phyloP scores from a whole-genome alignment of 306 rosid species.

The Rubus idaeus region DNA sequence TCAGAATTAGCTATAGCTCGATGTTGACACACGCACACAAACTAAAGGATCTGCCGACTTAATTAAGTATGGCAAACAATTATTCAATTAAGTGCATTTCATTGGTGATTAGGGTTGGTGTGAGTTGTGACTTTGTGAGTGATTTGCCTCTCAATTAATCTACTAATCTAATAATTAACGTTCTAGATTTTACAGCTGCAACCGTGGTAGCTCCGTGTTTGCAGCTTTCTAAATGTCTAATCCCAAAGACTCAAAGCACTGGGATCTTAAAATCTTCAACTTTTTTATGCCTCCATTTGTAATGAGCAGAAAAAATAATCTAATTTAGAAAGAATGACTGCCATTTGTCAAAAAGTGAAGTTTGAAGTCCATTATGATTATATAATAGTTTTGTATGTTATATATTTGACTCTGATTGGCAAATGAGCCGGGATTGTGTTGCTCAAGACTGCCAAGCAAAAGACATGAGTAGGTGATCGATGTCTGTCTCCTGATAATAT shows the following conservation, averaged over 20 bases:
- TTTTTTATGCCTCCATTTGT: conserved; percentile 1
- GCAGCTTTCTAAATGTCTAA: background rate
- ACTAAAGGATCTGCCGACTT: background rate
- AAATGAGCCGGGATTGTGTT: background rate
- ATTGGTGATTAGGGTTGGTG: background rate
- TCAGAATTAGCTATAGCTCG: background rate
- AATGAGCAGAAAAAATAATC: background rate
- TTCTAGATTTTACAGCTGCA: background rate
- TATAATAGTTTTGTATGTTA: background rate
- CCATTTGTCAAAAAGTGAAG: conserved; percentile 10
- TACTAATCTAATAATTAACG: background rate
- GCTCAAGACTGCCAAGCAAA: background rate
- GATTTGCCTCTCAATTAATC: background rate
- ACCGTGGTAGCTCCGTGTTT: background rate
- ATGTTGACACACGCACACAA: background rate
- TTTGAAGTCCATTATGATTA: background rate
- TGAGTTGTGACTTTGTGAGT: too few species aligned
- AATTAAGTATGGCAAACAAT: background rate
- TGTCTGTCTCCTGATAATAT: background rate
- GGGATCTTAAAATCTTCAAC: background rate
- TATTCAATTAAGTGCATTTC: background rate
- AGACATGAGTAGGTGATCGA: background rate
- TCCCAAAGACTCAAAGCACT: background rate
- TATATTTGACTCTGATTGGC: background rate
- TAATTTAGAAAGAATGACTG: background rate